Base-by-base conservation (phyloP, 1,139 yeast genomes). In the Yamadazyma sp. region DNA sequence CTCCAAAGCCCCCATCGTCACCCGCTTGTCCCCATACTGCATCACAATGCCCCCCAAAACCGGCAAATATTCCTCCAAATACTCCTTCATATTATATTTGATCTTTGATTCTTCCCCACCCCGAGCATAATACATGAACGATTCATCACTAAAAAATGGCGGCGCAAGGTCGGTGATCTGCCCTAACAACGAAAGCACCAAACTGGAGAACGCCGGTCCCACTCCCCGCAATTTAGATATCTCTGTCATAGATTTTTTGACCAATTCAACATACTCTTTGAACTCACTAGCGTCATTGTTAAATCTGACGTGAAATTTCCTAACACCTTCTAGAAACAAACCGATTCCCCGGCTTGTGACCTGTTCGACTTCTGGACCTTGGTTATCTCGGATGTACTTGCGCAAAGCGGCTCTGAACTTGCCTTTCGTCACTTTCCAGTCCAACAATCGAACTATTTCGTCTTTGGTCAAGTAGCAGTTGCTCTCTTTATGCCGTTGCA, bases 121-220 rank as follows among this genome's bases (percentile, higher is more conserved):
- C 14, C 61, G 52, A 16, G 72, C 65, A 39, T 54, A 66, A 49
- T 61, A 66, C 9, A 18, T 18, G 20, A 32, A 32, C 10, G 71
- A 59, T 48, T 74, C 79, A 41, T 75, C 80, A 38, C 78, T 72
- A 54, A 73, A 73, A 46, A 70, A 75, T 0, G 79, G 79, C 1
- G 77, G 76, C 0, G 71, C 60, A 16, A 56, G 46, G 1, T 37
- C 43, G 14, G 55, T 50, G 17, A 66, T 49, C 18, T 53, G 43
- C 17, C 33, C 26, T 12, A 63, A 40, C n/a, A 71, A 47, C 1
- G 76, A 71, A 31, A 69, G 51, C 0, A 75, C 53, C 37, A 75
- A 56, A 35, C 77, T 69, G 1, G 73, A 75, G 4, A 77, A 73
- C 4, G 80, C 79, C 1, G 79, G 78, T 0, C 80, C 80, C 5